Conservation (phyloP, 768 basidiomycete genomes). For the Boletales sp. region DNA sequence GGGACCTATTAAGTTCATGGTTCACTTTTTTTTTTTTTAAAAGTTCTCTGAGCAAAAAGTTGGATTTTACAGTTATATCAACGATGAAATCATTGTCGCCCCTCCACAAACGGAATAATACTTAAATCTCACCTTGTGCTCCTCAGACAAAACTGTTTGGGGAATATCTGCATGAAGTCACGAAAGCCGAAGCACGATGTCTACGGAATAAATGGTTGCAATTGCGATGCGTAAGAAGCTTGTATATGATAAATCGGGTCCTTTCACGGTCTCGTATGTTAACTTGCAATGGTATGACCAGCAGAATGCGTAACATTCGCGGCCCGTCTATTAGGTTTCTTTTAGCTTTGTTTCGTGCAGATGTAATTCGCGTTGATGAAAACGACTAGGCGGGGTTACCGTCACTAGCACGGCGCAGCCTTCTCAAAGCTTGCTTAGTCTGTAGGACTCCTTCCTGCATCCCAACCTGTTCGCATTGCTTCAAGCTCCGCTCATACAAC, state of each 20-base stretch:
- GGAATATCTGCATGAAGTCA: slow-evolving; percentile 13
- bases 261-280: no score
- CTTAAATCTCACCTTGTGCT: neutral
- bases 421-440: slow-evolving; percentile 32
- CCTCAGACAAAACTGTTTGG: slow-evolving; percentile 14
- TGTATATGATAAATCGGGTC: no score
- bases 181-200: neutral
- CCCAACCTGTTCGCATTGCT: slow-evolving; percentile 28
- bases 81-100: slow-evolving; percentile 50
- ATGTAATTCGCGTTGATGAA: neutral
- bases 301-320: no score
- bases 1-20: no score
- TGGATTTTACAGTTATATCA: slow-evolving; percentile 37
- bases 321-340: no score
- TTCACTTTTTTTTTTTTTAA: no score
- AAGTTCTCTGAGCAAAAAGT: no score
- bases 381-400: neutral
- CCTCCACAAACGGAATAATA: neutral
- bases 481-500: slow-evolving; percentile 31
- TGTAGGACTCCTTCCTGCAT: slow-evolving; percentile 35
- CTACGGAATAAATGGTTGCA: no score
- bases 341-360: no score
- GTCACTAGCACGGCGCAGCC: slow-evolving; percentile 14
- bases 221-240: no score
- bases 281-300: no score